phyloP scores from a whole-genome alignment of 345 rosid genomes.

The Euphorbia tirucalli region DNA sequence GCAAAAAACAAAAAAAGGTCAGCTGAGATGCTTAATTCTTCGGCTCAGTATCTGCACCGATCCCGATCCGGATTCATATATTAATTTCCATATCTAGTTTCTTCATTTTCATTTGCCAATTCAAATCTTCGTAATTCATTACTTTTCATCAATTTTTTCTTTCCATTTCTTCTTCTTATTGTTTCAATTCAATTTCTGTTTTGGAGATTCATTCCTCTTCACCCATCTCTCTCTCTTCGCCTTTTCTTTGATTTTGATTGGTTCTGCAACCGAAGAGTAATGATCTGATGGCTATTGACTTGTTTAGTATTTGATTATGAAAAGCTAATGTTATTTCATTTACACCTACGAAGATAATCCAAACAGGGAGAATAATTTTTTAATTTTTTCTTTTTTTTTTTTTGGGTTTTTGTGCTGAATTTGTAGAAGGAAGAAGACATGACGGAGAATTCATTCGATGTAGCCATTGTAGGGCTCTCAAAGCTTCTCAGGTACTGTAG shows the following conservation, averaged over 20 bases:
- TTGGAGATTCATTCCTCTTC: too few species aligned
- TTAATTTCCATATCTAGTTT: background rate
- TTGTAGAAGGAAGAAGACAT: constrained; percentile 37
- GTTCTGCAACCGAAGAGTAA: background rate
- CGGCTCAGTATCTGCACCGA: constrained; percentile 6
- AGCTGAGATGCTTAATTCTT: background rate
- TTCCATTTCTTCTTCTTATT: background rate
- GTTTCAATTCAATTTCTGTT: background rate
- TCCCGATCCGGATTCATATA: constrained; percentile 8
- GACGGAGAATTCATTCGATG: constrained; percentile 62
- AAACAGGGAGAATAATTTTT: background rate
- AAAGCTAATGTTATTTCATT: background rate
- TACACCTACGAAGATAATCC: background rate
- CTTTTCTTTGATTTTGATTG: background rate
- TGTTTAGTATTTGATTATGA: background rate
- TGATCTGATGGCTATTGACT: background rate
- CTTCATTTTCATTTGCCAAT: background rate
- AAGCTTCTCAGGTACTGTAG: constrained; percentile 72
- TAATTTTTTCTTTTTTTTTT: background rate
- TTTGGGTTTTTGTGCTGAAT: background rate
- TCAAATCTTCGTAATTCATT: too few species aligned
- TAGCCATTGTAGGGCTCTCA: constrained; percentile 69
- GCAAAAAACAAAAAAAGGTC: background rate
- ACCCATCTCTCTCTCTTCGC: too few species aligned
- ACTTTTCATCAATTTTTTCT: background rate